phyloP scores from a whole-genome alignment of 106 monocot species.

The Posidonia australis region DNA sequence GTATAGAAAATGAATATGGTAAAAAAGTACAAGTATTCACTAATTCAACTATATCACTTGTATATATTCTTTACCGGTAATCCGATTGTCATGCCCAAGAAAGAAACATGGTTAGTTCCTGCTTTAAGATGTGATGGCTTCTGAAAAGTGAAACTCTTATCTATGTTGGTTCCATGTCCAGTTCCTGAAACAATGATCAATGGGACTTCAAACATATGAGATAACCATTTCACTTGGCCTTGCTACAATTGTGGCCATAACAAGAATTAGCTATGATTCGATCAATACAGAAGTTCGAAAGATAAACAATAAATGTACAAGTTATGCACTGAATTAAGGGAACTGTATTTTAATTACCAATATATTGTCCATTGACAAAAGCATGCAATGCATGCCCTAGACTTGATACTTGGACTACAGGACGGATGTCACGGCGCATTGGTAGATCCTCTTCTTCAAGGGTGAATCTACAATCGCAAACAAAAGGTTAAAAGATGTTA shows the following conservation, averaged over 20 bases:
- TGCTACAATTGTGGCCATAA: neutral
- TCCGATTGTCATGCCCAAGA: constrained; percentile 46
- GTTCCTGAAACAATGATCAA: constrained; percentile 29
- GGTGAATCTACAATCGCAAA: constrained; percentile 33
- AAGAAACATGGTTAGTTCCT: constrained; percentile 56
- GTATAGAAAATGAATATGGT: neutral
- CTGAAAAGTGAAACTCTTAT: constrained; percentile 47
- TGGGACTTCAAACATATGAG: neutral
- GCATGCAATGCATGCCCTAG: constrained; percentile 57
- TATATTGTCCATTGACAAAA: constrained; percentile 67
- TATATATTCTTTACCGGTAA: constrained; percentile 31
- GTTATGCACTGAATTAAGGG: too few relatives aligned
- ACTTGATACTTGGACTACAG: constrained; percentile 54
- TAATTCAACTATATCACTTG: neutral
- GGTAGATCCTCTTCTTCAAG: constrained; percentile 64
- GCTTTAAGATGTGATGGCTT: constrained; percentile 41
- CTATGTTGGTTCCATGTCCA: constrained; percentile 58
- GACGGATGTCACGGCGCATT: constrained; percentile 46
- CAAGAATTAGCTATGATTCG: neutral
- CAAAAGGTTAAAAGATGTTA: neutral
- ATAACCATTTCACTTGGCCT: neutral
- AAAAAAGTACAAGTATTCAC: neutral
- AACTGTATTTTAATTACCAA: too few relatives aligned
- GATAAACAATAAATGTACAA: neutral
- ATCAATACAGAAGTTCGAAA: neutral